Evolutionary conservation across 768 basidiomycete genomes (phyloP), one percentile per base, ranked within the genome.

Genomic region (Calvatia gigantea): DNA sequence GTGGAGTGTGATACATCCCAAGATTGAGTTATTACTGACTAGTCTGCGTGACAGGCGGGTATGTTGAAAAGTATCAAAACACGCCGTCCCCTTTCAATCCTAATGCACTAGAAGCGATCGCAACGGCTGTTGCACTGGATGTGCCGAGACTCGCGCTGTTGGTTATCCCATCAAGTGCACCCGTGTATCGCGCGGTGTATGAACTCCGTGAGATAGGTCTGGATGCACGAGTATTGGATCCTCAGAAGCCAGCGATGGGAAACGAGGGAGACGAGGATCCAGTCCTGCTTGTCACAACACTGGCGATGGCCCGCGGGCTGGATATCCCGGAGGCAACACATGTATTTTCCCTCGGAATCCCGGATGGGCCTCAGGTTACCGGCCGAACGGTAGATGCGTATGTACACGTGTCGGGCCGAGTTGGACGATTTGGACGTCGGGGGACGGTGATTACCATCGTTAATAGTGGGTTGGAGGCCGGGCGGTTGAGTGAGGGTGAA

Each of bases 321-420:
- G 89, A 92, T 70, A 68, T 91, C 49, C 85, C 84, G 8, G 77
- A 76, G 58, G 72, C 91, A 61, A 80, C 81, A 44, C 89, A 91
- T 64, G 89, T 91, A 17, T 90, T 92, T 66, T 72, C 90, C 47
- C 69, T 87, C 42, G 88, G 88, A 3, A 70, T 86, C 2, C 78
- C 82, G 5, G 77, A 80, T 56, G 77, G 73, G 28, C 68, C 62
- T 9, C 69, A 61, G 43, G 70, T 74, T 33, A 71, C 64, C 44
- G 76, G 74, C 28, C 65, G 65, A 60, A 69, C 71, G 9, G 78
- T 81, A 35, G 85, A 87, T 60, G 75, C 74, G 37, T 91, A 91
- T 65, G 57, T 84, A 60, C 89, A 91, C 62, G 70, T 85, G 38
- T 83, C 86, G 4, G 89, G 90, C 12, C 82, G 89, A 11, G 86